phyloP scores from a whole-genome alignment of 805 yeast genomes.

The Kluyveromyces starmeri region DNA sequence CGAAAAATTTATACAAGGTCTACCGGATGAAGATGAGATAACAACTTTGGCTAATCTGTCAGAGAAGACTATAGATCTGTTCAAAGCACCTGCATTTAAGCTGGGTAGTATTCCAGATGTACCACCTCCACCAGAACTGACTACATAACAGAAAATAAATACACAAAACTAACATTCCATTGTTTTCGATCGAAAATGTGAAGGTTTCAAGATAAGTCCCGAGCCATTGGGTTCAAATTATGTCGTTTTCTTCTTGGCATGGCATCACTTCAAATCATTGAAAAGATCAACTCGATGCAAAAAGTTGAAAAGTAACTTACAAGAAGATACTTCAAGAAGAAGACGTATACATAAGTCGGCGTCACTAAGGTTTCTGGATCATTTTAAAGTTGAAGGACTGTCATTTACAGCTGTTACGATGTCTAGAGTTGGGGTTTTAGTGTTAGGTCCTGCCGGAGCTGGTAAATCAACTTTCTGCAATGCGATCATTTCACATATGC shows the following conservation, averaged over 20 bases:
- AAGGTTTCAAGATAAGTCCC: too few species aligned
- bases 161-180: too few species aligned
- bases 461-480: constrained; percentile 94
- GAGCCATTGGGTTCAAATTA: too few species aligned
- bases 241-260: too few species aligned
- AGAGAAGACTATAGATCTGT: constrained; percentile 37
- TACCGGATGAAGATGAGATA: constrained; percentile 20
- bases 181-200: too few species aligned
- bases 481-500: constrained; percentile 78
- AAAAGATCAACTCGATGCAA: too few species aligned
- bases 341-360: too few species aligned
- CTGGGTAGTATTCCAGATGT: constrained; percentile 63
- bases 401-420: constrained; percentile 35
- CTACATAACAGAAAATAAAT: not conserved
- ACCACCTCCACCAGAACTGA: constrained; percentile 53
- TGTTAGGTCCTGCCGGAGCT: constrained; percentile 96
- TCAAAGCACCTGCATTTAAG: constrained; percentile 39
- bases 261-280: too few species aligned
- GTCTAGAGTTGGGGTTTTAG: constrained; percentile 93
- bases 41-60: constrained; percentile 33
- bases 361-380: too few species aligned
- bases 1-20: constrained; percentile 33
- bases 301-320: too few species aligned
- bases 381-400: too few species aligned
- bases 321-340: too few species aligned